Evolutionary conservation across 805 yeast species (phyloP).

Genomic region (Komagataella phaffii): DNA sequence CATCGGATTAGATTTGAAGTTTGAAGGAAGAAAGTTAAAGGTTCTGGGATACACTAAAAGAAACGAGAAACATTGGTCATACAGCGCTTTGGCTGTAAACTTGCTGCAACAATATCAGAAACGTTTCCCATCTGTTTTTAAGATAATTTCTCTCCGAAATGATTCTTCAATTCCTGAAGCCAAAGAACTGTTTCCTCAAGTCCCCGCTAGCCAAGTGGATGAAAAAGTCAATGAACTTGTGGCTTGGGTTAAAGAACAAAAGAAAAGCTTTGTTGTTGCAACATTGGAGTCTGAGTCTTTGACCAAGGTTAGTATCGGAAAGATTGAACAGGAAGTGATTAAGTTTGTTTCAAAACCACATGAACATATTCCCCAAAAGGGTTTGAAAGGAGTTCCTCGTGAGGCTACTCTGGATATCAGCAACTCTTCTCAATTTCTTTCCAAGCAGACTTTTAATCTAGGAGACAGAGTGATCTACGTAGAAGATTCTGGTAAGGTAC

Average conservation of each 20-base stretch:
- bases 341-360: conserved; percentile 30
- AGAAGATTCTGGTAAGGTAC: conserved; percentile 80
- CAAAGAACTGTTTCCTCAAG: conserved; percentile 21
- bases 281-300: conserved; percentile 70
- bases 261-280: conserved; percentile 39
- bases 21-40: conserved; percentile 65
- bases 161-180: conserved; percentile 22
- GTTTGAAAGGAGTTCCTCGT: conserved; percentile 71
- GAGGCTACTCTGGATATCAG: conserved; percentile 70
- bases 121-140: conserved; percentile 51
- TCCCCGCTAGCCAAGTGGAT: conserved; percentile 28
- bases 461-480: conserved; percentile 89
- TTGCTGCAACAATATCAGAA: conserved; percentile 47
- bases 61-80: conserved; percentile 65
- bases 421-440: conserved; percentile 55
- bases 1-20: conserved; percentile 76
- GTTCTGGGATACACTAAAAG: conserved; percentile 80
- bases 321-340: conserved; percentile 50
- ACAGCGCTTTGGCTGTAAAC: conserved; percentile 58
- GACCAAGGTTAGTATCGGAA: conserved; percentile 47
- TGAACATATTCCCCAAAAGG: conserved; percentile 29
- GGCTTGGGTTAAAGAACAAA: conserved; percentile 35
- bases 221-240: conserved; percentile 20
- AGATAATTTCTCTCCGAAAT: conserved; percentile 10
- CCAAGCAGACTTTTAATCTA: conserved; percentile 62